A percentile compares a stretch with the other conserved stretches of the same genome.
Conservation (phyloP, 2,329 filamentous ascomycete species). For the Cyphellophora attinorum region DNA sequence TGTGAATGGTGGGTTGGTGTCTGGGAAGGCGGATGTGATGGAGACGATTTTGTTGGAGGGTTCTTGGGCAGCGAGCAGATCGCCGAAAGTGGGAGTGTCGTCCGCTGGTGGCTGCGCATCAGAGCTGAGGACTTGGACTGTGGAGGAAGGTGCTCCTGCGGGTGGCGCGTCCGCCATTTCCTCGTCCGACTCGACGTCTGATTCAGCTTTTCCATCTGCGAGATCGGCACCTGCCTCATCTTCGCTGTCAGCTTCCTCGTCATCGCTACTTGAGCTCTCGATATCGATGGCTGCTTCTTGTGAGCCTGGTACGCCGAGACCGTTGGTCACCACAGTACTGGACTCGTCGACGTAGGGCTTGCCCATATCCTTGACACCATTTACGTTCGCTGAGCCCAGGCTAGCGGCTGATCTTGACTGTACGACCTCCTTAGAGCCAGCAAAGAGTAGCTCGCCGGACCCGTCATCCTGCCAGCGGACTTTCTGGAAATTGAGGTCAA, state of each 20-base stretch:
- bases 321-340: slow-evolving; percentile 40
- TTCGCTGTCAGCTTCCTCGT: slow-evolving; percentile 15
- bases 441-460: slow-evolving; percentile 31
- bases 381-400: slow-evolving; percentile 39
- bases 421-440: slow-evolving; percentile 34
- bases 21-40: slow-evolving; percentile 34
- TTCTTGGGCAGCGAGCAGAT: slow-evolving; percentile 60
- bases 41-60: slow-evolving; percentile 31
- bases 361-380: slow-evolving; percentile 41
- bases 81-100: slow-evolving; percentile 68
- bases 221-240: slow-evolving; percentile 13
- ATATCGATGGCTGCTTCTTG: slow-evolving; percentile 35
- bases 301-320: slow-evolving; percentile 27
- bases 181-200: slow-evolving; percentile 22
- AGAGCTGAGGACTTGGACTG: not conserved
- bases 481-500: slow-evolving; percentile 40
- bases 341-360: slow-evolving; percentile 49
- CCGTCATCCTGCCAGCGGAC: slow-evolving; percentile 37
- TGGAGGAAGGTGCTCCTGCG: not conserved
- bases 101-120: slow-evolving; percentile 9
- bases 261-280: slow-evolving; percentile 31
- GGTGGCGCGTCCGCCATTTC: slow-evolving; percentile 25
- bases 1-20: slow-evolving; percentile 7
- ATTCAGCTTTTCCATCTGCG: slow-evolving; percentile 8
- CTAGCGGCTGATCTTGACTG: slow-evolving; percentile 33